A percentile compares a stretch with the other conserved stretches of the same genome.
Evolutionary conservation across 345 rosid genomes (phyloP).

Genomic region (Bruguiera parviflora): DNA sequence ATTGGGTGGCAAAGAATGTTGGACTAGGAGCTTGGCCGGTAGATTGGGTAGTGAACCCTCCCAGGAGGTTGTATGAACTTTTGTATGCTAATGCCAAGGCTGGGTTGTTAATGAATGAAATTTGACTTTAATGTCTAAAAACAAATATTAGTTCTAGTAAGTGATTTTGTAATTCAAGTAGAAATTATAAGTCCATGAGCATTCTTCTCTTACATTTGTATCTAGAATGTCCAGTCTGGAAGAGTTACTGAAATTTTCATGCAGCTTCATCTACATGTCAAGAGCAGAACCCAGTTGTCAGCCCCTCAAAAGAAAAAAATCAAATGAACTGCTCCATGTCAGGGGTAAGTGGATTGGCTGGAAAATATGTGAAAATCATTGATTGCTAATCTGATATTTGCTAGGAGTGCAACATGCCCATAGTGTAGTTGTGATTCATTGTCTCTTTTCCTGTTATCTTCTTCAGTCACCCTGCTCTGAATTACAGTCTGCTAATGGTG

Average conservation of each 20-base stretch:
- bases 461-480: constrained; percentile 33
- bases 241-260: background rate
- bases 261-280: constrained; percentile 32
- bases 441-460: constrained; percentile 26
- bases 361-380: background rate
- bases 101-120: no score
- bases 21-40: no score
- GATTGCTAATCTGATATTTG: background rate
- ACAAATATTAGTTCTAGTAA: no score
- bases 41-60: no score
- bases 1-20: no score
- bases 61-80: no score
- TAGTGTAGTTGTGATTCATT: constrained; percentile 2
- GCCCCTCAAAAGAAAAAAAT: constrained; percentile 28
- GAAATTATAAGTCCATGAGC: no score
- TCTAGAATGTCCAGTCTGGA: background rate
- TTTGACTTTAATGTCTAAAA: no score
- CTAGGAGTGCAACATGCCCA: background rate
- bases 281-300: constrained; percentile 30
- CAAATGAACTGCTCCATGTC: constrained; percentile 28
- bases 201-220: no score
- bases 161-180: no score
- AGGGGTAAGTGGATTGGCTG: constrained; percentile 38
- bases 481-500: constrained; percentile 28
- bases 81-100: no score